These are phyloP conservation scores for Gossypium australe DNA, from an alignment of 345 rosid species.

Conservation along the genomic window DNA sequence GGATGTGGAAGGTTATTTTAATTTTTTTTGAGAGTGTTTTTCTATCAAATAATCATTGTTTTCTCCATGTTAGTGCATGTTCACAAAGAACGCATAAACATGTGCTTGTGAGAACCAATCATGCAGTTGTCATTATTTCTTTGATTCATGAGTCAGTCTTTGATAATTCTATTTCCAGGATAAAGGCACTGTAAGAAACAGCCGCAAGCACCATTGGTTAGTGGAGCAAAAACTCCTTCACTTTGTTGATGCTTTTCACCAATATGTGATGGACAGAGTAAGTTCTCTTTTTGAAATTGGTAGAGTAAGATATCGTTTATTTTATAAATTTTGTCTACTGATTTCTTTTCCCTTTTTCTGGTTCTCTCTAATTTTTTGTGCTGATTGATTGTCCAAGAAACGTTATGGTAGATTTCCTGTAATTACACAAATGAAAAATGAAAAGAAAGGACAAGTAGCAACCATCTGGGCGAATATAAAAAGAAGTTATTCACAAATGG, in stretches of 20 bases:
- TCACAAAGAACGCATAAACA: not conserved
- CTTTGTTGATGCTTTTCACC: conserved; percentile 99
- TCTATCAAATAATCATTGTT: not conserved
- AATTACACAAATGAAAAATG: not conserved
- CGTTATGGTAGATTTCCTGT: not conserved
- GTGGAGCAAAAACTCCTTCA: conserved; percentile 97
- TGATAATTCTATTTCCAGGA: conserved; percentile 42
- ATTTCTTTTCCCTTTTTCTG: not conserved
- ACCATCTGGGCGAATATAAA: not conserved
- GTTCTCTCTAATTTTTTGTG: not conserved
- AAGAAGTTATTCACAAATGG: not conserved
- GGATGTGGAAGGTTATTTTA: conserved; percentile 96
- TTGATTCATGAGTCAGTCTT: conserved; percentile 4
- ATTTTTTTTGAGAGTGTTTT: not conserved
- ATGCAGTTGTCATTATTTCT: conserved; percentile 3
- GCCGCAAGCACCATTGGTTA: conserved; percentile 75
- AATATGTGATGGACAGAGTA: conserved; percentile 99
- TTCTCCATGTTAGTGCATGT: not conserved
- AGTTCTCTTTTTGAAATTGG: conserved; percentile 42
- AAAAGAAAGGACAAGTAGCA: not conserved
- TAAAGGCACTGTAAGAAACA: conserved; percentile 52
- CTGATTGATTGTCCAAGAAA: not conserved
- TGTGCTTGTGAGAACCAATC: conserved; percentile 11
- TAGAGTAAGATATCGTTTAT: conserved; percentile 49
- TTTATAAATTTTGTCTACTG: not conserved